Conservation (phyloP, 306 rosid genomes). For the Cicer judaicum region DNA sequence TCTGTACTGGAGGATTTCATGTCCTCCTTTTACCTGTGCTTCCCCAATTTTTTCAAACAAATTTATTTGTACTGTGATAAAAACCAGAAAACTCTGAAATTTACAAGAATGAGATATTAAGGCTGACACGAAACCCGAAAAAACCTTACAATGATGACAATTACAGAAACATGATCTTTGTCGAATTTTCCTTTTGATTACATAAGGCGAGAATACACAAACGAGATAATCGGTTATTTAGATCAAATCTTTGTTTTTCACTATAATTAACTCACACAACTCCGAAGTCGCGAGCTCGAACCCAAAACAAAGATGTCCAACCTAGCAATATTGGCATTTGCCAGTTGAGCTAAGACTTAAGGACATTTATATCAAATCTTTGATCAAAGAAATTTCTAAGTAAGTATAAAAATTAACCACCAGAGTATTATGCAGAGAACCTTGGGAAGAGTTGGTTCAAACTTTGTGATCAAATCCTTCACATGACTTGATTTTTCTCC, state of each 20-base stretch:
- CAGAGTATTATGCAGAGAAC: conserved; percentile 63
- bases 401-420: conserved; percentile 44
- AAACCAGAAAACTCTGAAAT: conserved; percentile 12
- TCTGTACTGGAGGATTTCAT: conserved; percentile 1
- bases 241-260: not conserved
- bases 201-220: conserved; percentile 9
- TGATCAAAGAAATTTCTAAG: conserved; percentile 7
- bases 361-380: conserved; percentile 1
- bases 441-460: conserved; percentile 80
- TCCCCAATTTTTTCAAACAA: conserved; percentile 10
- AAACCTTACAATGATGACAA: conserved; percentile 23
- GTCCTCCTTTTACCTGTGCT: conserved; percentile 3
- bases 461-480: conserved; percentile 63
- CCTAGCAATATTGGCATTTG: no score
- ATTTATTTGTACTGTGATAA: conserved; percentile 9
- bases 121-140: conserved; percentile 17
- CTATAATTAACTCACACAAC: no score
- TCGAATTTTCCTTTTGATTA: conserved; percentile 22
- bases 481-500: conserved; percentile 70
- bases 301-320: no score
- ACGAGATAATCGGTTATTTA: conserved; percentile 21
- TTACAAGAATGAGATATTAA: conserved; percentile 14
- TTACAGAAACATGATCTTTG: not conserved
- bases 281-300: no score
- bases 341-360: not conserved